Evolutionary conservation across 768 basidiomycete genomes (phyloP), one percentile per base, ranked within the genome.

Genomic region (Tulasnella calospora): DNA sequence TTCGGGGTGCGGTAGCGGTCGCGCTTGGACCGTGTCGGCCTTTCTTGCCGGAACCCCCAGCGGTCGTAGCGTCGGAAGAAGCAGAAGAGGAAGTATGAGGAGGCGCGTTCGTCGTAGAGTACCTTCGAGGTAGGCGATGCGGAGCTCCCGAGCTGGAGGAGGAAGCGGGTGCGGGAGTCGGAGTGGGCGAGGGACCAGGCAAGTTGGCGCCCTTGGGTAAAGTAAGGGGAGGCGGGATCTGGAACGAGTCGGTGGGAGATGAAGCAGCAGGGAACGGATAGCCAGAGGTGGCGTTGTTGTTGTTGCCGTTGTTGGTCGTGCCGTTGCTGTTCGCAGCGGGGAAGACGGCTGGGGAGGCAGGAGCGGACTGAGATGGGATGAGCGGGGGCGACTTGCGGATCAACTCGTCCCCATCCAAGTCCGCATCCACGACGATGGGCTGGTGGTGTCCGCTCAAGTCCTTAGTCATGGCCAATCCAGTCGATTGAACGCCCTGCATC

Each of bases 81-180:
- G 23, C 51, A 8, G 51, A 51, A 51, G 51, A 51, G 21, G 51
- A 51, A n/a, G 61, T 67, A 12, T 36, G 74, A 55, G 74, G 74
- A 47, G 77, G 77, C n/a, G 77, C 77, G 77, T 78, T 78, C 2
- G 77, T 78, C 4, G 77, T 78, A 21, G 77, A 78, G 33, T 78
- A 78, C 27, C 77, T 27, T 0, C 77, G 33, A 21, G 67, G 72
- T 12, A 73, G 55, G 55, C 72, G 40, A 27, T 79, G 78, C 0
- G 76, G 76, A 13, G 69, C 33, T 9, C 30, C 27, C 3, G 61
- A 33, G 61, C 61, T 27, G 8, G 61, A 67, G 38, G 71, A 61
- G n/a, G 71, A 69, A 46, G 69, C 27, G 6, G 78, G 78, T 15
- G 78, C 78, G 44, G 78, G 78, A 55, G 73, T 47, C n/a, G 71